These are phyloP conservation scores for Kurtzmaniella cleridarum DNA, from an alignment of 805 yeast species.

Conservation along the genomic window DNA sequence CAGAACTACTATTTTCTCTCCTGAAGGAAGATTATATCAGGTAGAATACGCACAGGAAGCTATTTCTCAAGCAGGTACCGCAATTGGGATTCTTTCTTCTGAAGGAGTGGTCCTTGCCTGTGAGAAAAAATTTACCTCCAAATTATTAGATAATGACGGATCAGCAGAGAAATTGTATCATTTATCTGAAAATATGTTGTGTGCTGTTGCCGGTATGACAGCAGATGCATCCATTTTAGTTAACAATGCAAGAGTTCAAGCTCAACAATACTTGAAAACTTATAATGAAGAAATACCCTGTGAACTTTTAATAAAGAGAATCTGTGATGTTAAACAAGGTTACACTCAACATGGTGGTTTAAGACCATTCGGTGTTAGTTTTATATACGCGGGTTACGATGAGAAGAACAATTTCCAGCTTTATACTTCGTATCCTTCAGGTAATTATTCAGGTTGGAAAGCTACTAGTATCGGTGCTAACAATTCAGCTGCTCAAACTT, in stretches of 20 bases:
- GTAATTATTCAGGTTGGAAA: constrained; percentile 97
- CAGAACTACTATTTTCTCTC: constrained; percentile 97
- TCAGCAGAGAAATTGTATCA: constrained; percentile 89
- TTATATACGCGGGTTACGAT: constrained; percentile 93
- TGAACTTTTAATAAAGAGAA: constrained; percentile 77
- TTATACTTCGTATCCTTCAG: constrained; percentile 94
- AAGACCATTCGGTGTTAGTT: constrained; percentile 97
- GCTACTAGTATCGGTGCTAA: constrained; percentile 97
- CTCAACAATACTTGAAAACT: constrained; percentile 79
- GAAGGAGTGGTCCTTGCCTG: constrained; percentile 96
- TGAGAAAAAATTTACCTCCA: constrained; percentile 90
- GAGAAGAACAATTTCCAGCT: constrained; percentile 85
- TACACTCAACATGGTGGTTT: constrained; percentile 98
- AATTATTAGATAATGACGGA: constrained; percentile 88
- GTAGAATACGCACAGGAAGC: constrained; percentile 96
- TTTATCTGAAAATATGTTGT: constrained; percentile 74
- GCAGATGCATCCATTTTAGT: constrained; percentile 93
- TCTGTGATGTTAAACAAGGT: constrained; percentile 94
- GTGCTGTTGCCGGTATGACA: constrained; percentile 97
- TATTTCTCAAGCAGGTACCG: constrained; percentile 77
- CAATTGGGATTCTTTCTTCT: constrained; percentile 67
- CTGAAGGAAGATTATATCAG: constrained; percentile 97
- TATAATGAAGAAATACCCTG: constrained; percentile 94
- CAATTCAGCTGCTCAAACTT: constrained; percentile 91
- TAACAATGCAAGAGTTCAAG: constrained; percentile 76